These are phyloP conservation scores for Penicillium ochrochloron DNA, from an alignment of 495 filamentous ascomycete genomes.

Conservation along the genomic window DNA sequence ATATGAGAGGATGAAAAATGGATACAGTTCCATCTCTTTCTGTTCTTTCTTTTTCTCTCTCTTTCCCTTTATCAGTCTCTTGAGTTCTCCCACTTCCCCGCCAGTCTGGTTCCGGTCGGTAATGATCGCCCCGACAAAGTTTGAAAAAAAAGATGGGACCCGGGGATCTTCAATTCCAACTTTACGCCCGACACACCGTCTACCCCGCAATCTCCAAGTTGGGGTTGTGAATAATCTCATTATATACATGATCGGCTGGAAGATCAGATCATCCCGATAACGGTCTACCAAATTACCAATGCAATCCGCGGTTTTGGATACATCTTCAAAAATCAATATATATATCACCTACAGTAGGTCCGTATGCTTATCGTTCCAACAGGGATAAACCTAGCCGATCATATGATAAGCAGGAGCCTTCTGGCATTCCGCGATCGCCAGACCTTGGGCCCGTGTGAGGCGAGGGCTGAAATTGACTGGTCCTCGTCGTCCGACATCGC, in stretches of 20 bases:
- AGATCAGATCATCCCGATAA: neutral
- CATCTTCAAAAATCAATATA: no score
- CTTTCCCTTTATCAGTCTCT: neutral
- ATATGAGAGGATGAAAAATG: neutral
- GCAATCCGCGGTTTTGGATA: neutral
- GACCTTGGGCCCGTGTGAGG: neutral
- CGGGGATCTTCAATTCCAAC: conserved; percentile 10
- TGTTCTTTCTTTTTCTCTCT: neutral
- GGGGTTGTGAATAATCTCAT: neutral
- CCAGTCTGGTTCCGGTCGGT: neutral
- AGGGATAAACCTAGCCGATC: neutral
- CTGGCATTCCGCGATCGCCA: neutral
- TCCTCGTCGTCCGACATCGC: conserved; percentile 14
- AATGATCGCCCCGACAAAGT: conserved; percentile 13
- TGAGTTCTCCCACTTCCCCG: neutral
- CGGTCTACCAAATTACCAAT: neutral
- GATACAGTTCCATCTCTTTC: neutral
- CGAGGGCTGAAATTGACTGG: neutral
- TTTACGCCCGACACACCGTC: neutral
- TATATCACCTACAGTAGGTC: neutral
- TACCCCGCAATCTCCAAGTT: conserved; percentile 16
- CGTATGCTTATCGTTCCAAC: neutral
- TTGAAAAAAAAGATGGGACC: neutral
- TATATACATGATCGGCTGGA: neutral
- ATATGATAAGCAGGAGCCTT: neutral